A percentile compares a stretch with the other conserved stretches of the same genome.
Conservation (phyloP, 192 early-diverging fungal species). For the Umbelopsis sp. region DNA sequence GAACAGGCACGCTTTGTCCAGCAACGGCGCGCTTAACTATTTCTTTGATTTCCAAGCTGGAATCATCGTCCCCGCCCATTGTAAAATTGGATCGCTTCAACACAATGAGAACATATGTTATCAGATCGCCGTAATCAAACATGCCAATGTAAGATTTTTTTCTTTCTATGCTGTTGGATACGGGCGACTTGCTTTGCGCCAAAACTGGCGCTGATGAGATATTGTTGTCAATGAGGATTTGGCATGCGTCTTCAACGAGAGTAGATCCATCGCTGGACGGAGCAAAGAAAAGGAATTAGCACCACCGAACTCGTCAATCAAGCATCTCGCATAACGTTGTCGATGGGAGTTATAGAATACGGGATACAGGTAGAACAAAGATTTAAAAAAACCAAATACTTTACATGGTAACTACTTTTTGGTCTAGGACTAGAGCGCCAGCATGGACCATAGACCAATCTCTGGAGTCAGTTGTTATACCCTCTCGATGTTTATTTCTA, state of each 20-base stretch:
- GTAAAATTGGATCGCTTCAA: conserved; percentile 6
- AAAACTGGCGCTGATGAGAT: conserved; percentile 84
- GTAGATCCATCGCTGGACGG: conserved; percentile 52
- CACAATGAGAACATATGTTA: conserved; percentile 62
- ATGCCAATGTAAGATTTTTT: conserved; percentile 73
- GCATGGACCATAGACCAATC: conserved; percentile 72
- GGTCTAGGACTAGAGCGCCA: conserved; percentile 58
- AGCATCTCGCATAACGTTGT: too few species aligned
- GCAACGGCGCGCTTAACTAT: conserved; percentile 57
- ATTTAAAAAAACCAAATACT: not conserved
- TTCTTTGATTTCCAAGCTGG: conserved; percentile 60
- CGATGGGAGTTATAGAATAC: too few species aligned
- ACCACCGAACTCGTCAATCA: not conserved
- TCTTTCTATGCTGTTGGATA: conserved; percentile 15
- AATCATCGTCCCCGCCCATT: conserved; percentile 32
- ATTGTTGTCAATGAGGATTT: conserved; percentile 72
- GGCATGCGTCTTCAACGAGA: conserved; percentile 74
- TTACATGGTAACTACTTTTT: conserved; percentile 70
- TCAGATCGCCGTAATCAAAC: conserved; percentile 87
- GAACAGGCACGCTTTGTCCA: conserved; percentile 58
- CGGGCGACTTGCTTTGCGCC: not conserved
- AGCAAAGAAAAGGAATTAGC: not conserved
- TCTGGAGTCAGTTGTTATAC: conserved; percentile 12
- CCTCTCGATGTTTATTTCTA: conserved; percentile 13
- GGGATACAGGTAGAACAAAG: too few species aligned